Base-by-base conservation (phyloP, 805 yeast species). In the Candida manassasensis region DNA sequence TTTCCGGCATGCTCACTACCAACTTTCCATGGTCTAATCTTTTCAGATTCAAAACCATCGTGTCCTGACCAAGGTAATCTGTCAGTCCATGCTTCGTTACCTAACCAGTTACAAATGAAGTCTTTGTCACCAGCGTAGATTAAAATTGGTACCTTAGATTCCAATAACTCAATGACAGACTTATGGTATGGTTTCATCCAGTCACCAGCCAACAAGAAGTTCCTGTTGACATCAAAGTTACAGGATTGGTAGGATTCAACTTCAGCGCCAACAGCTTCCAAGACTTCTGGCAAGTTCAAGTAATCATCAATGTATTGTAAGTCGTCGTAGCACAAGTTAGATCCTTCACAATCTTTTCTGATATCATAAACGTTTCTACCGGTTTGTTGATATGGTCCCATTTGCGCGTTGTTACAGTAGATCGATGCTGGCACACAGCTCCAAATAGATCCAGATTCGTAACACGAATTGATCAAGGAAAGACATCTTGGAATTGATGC, bases 81-180 rank as follows among this genome's bases (percentile, higher is more conserved):
- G 53, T 82, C 72, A 11, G 88, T 64, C 93, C 95, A 86, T 10
- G 84, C 93, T 47, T 75, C 77, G 63, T 86, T 84, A 46, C 96
- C 96, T 45, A 87, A 69, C 93, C 96, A 87, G 67, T 87, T 87
- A 63, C 96, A 87, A 53, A 87, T 86, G 59, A 74, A 87, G 59
- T 87, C 96, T 61, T 87, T 84, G 58, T 87, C 95, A 53, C 96
- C 96, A n/a, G 96, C 96, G 49, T 87, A 88, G 42, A 86, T 75
- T 51, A 88, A 72, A 4, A 87, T 89, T 13, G 96, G 95, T 31
- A 86, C 53, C 17, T 75, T 81, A 39, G 70, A 59, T 50, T 84
- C 81, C 48, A 87, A 70, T 42, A 88, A 63, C 30, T 75, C 75
- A 16, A 80, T 69, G 26, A 90, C 86, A 27, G 57, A 55, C 53